These are phyloP conservation scores for Colletotrichum sp. DNA, from an alignment of 2,329 filamentous ascomycete genomes.

Conservation along the genomic window DNA sequence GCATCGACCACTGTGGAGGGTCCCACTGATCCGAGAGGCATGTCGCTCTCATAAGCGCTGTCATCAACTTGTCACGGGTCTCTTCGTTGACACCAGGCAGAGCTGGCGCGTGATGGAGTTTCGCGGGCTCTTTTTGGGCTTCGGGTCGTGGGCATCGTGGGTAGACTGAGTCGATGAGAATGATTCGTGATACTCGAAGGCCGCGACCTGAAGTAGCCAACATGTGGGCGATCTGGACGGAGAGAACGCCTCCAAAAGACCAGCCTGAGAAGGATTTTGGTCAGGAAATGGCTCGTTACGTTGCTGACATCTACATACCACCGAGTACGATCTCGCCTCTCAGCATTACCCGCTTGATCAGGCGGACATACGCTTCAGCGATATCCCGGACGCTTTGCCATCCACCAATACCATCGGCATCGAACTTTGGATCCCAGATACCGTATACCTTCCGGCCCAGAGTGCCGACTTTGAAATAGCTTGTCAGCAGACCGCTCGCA, in stretches of 20 bases:
- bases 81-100: constrained; percentile 1
- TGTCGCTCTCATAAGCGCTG: constrained; percentile 10
- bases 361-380: constrained; percentile 11
- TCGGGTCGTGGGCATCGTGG: constrained; percentile 3
- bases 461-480: constrained; percentile 10
- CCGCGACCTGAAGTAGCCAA: constrained; percentile 6
- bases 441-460: not conserved
- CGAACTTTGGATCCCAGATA: constrained; percentile 16
- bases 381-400: constrained; percentile 9
- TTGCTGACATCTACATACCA: not conserved
- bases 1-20: not conserved
- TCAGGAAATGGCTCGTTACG: accelerated
- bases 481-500: constrained; percentile 4
- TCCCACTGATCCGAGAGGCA: constrained; percentile 12
- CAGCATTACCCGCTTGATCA: constrained; percentile 13
- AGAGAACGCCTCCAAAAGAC: constrained; percentile 8
- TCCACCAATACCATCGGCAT: constrained; percentile 8
- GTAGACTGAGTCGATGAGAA: constrained; percentile 15
- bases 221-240: constrained; percentile 7
- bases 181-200: constrained; percentile 6
- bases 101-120: not conserved
- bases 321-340: constrained; percentile 7
- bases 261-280: not conserved
- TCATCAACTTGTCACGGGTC: constrained; percentile 10
- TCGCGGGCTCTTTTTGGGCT: constrained; percentile 11